Evolutionary conservation across 345 rosid genomes (phyloP).

Genomic region (Linum tenue): DNA sequence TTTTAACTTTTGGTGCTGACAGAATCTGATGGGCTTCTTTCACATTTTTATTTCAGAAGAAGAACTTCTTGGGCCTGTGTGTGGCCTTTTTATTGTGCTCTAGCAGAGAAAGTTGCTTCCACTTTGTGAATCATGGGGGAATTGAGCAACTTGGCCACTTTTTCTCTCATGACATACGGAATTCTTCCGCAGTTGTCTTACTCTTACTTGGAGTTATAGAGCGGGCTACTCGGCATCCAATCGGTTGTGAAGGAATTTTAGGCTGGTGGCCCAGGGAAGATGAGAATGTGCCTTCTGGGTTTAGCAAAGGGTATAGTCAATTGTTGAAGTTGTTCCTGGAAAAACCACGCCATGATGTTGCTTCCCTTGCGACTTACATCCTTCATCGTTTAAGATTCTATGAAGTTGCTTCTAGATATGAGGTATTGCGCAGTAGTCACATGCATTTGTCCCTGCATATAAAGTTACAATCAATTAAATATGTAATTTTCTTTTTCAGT

Average conservation of each 20-base stretch:
- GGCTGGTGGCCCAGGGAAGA: slow-evolving; percentile 99
- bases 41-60: slow-evolving; percentile 49
- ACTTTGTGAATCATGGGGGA: slow-evolving; percentile 71
- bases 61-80: slow-evolving; percentile 61
- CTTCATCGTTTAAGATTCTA: slow-evolving; percentile 83
- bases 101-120: slow-evolving; percentile 87
- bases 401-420: slow-evolving; percentile 87
- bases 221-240: slow-evolving; percentile 82
- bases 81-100: slow-evolving; percentile 72
- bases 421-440: slow-evolving; percentile 38
- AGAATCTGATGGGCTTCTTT: slow-evolving; percentile 14
- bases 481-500: slow-evolving; percentile 35
- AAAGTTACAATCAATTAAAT: background rate
- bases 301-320: slow-evolving; percentile 69
- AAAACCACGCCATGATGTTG: slow-evolving; percentile 75
- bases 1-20: background rate
- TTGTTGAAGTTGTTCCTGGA: slow-evolving; percentile 69
- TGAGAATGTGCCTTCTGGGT: slow-evolving; percentile 56
- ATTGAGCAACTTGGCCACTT: slow-evolving; percentile 58
- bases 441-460: background rate
- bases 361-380: slow-evolving; percentile 65
- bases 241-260: slow-evolving; percentile 87
- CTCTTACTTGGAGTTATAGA: slow-evolving; percentile 73
- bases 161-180: slow-evolving; percentile 37
- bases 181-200: slow-evolving; percentile 46